Conservation (phyloP, 495 filamentous ascomycete genomes). For the Schizothecium vesticola region DNA sequence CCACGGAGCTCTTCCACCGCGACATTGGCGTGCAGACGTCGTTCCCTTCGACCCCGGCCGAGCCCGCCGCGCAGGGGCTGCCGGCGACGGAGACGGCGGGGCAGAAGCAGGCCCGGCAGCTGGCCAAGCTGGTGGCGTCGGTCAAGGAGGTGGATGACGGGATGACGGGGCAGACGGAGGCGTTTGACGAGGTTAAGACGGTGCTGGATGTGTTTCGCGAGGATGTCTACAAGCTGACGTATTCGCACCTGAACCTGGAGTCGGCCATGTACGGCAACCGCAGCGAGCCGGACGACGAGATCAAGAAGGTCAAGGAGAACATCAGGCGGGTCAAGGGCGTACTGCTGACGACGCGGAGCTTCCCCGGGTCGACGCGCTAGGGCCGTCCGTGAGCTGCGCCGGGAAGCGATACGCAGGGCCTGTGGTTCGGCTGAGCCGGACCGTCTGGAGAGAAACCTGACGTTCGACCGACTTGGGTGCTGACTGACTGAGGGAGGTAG, state of each 20-base stretch:
- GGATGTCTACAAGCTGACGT: constrained; percentile 40
- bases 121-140: constrained; percentile 38
- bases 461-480: background rate
- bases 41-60: constrained; percentile 36
- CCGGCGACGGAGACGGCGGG: constrained; percentile 17
- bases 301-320: constrained; percentile 71
- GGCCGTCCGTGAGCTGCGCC: background rate
- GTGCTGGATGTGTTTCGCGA: constrained; percentile 44
- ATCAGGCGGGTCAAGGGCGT: constrained; percentile 93
- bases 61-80: background rate
- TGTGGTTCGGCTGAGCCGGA: too few species aligned
- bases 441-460: too few species aligned
- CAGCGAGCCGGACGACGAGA: constrained; percentile 63
- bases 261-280: constrained; percentile 41
- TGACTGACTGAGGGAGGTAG: background rate
- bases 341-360: constrained; percentile 70
- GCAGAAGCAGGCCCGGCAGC: constrained; percentile 26
- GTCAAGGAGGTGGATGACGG: constrained; percentile 49
- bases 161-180: constrained; percentile 35
- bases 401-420: too few species aligned
- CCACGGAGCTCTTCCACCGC: constrained; percentile 84
- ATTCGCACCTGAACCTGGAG: constrained; percentile 28
- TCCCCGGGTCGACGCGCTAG: constrained; percentile 35
- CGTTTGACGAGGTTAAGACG: constrained; percentile 33
- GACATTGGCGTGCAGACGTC: constrained; percentile 86